Conservation (phyloP, 2,329 filamentous ascomycete genomes). For the Elsinoe arachidis region DNA sequence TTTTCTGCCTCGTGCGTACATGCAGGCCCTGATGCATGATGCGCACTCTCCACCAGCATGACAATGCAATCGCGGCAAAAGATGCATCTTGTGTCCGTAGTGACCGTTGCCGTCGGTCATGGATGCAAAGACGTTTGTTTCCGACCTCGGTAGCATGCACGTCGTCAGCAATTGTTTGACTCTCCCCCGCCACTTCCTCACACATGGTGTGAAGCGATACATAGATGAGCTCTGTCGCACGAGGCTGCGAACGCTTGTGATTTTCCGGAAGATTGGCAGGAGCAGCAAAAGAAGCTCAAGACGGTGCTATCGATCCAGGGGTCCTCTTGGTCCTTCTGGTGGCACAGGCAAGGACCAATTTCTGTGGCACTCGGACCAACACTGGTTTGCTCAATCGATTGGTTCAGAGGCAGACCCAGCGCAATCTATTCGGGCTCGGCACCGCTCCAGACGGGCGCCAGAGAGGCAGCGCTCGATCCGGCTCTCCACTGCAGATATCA, state of each 20-base stretch:
- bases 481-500: not conserved
- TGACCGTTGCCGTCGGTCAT: not conserved
- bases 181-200: not conserved
- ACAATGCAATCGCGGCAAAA: not conserved
- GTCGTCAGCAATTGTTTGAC: not conserved
- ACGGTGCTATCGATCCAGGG: not conserved
- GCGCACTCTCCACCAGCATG: not conserved
- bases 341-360: slow-evolving; percentile 1
- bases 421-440: slow-evolving; percentile 8
- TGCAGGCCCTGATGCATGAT: not conserved
- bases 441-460: not conserved
- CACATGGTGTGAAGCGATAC: too few species aligned
- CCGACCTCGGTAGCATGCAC: not conserved
- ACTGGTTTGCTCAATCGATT: not conserved
- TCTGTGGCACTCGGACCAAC: slow-evolving; percentile 1
- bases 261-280: slow-evolving; percentile 4
- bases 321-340: not conserved
- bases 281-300: slow-evolving; percentile 4
- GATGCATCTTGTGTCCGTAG: not conserved
- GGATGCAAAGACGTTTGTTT: not conserved
- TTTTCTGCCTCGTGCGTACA: not conserved
- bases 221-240: not conserved
- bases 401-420: not conserved
- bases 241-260: not conserved
- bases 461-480: not conserved